Evolutionary conservation across 768 basidiomycete species (phyloP).

Genomic region (Favolaschia claudopus): DNA sequence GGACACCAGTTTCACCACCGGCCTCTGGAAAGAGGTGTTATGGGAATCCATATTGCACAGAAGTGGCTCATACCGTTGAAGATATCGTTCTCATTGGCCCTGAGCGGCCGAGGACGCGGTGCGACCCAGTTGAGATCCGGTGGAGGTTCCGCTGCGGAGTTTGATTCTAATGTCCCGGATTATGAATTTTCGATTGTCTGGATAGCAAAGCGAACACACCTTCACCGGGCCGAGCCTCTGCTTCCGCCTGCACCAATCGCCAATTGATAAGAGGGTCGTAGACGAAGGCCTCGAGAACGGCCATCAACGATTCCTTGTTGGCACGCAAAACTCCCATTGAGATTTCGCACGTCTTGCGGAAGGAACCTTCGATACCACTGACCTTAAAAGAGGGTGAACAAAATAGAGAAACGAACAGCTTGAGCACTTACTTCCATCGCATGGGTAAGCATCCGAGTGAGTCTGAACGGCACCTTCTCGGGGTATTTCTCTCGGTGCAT

Average conservation of each 20-base stretch:
- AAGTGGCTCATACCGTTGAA: slow-evolving; percentile 89
- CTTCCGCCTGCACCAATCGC: slow-evolving; percentile 89
- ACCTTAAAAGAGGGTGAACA: slow-evolving; percentile 58
- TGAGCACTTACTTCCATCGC: slow-evolving; percentile 87
- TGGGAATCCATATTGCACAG: slow-evolving; percentile 7
- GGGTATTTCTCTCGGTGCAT: slow-evolving; percentile 99
- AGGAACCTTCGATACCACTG: slow-evolving; percentile 97
- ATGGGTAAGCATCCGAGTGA: slow-evolving; percentile 97
- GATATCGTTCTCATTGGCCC: slow-evolving; percentile 94
- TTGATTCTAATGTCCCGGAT: slow-evolving; percentile 26
- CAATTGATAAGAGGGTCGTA: slow-evolving; percentile 99
- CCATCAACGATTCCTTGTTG: slow-evolving; percentile 98
- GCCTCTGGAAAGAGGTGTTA: slow-evolving; percentile 37
- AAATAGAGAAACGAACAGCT: neutral
- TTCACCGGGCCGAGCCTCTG: slow-evolving; percentile 65
- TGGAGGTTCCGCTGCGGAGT: slow-evolving; percentile 50
- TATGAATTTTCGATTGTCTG: neutral
- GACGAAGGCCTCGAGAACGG: slow-evolving; percentile 97
- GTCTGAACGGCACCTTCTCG: slow-evolving; percentile 96
- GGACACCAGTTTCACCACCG: slow-evolving; percentile 63
- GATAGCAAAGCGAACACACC: slow-evolving; percentile 44
- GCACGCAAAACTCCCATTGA: slow-evolving; percentile 95
- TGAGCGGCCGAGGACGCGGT: slow-evolving; percentile 80
- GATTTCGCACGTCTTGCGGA: slow-evolving; percentile 94
- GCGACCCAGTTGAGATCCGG: slow-evolving; percentile 71